A percentile compares a stretch with the other conserved stretches of the same genome.
Conservation (phyloP, 495 filamentous ascomycete species). For the Penicillium flavigenum region DNA sequence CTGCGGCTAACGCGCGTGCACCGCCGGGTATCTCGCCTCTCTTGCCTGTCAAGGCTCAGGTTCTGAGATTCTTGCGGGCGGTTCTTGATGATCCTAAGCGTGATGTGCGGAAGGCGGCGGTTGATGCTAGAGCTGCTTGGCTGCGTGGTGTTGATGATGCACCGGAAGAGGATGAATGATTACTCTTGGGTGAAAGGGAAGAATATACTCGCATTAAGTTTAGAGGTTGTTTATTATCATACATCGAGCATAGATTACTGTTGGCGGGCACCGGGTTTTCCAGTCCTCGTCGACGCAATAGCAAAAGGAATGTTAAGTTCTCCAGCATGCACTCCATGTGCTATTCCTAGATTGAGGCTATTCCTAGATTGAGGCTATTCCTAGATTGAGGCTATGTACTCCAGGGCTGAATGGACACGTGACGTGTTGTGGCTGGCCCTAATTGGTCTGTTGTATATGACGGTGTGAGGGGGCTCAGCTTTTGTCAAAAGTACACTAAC, state of each 20-base stretch:
- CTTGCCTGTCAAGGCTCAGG: slow-evolving; percentile 56
- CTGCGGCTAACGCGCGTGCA: slow-evolving; percentile 33
- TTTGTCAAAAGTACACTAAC: no score
- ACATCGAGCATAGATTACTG: background rate
- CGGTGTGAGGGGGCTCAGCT: no score
- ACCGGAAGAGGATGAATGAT: slow-evolving; percentile 53
- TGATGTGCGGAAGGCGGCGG: slow-evolving; percentile 64
- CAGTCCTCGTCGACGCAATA: background rate
- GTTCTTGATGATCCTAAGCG: slow-evolving; percentile 68
- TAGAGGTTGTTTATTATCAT: background rate
- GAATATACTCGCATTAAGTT: background rate
- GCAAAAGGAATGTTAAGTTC: background rate
- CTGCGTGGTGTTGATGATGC: slow-evolving; percentile 60
- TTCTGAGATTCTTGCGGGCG: slow-evolving; percentile 52
- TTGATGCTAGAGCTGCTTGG: slow-evolving; percentile 68
- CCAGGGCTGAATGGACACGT: no score
- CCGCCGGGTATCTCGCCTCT: slow-evolving; percentile 46
- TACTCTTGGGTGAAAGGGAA: background rate
- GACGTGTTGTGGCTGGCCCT: no score
- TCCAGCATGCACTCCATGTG: background rate
- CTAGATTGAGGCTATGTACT: no score
- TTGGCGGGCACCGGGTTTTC: background rate
- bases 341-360: no score
- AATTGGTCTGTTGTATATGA: no score
- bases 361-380: no score